Base-by-base conservation (phyloP, 768 basidiomycete species). In the Vararia minispora region DNA sequence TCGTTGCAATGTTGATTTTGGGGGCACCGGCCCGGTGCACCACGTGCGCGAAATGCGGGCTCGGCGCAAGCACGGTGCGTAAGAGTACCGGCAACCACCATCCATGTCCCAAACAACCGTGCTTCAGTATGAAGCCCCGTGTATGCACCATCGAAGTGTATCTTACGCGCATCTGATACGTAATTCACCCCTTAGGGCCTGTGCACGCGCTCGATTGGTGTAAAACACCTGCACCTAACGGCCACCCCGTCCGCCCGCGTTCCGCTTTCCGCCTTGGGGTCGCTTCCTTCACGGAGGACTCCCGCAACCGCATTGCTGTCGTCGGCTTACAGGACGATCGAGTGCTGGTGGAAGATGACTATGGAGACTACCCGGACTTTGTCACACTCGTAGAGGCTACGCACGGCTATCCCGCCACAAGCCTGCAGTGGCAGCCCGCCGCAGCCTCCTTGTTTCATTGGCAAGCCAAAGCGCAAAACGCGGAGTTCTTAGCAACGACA, bases 371-470 rank as follows among this genome's bases (percentile, higher is more conserved):
- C 53, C 72, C 82, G 7, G 86, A 92, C 62, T 95, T 94, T 55
- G 76, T 80, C 28, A 80, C 81, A 5, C 71, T 92, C 16, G 89
- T 87, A 42, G 79, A 86, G 48, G 76, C 80, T 2, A 72, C 76
- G 46, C 85, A 95, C 47, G 82, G 86, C 31, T 97, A 94, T 62
- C 95, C 95, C 13, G 87, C 89, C 8, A 97, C 91, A 11, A 83
- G 78, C 57, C 60, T 97, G 33, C 89, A 84, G 52, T 98, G 91
- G 86, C 90, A 95, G 48, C 95, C 95, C 13, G 69, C 72, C 4
- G 71, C 74, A 20, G 68, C 84, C 16, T 61, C 68, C 22, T 69
- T 65, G 30, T 72, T 74, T 54, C 56, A 65, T 29, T 86, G 86
- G 83, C 66, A 74, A 5, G 74, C 77, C 57, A 85, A 79, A 56